These are phyloP conservation scores for Tolypocladium nubicola DNA, from an alignment of 2,329 filamentous ascomycete species.

Conservation along the genomic window DNA sequence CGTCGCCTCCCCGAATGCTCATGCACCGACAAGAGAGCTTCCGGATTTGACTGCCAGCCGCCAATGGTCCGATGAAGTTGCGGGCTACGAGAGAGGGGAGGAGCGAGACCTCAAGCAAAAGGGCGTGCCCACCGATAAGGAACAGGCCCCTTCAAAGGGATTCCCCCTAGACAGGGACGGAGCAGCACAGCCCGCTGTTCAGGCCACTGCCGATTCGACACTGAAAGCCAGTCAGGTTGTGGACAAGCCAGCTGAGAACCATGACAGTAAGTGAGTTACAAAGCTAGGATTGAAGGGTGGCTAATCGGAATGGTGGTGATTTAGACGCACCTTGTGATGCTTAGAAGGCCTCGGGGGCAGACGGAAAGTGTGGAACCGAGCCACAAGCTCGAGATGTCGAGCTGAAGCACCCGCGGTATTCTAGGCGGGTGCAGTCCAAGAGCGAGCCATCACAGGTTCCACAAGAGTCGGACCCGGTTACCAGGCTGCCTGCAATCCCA, in stretches of 20 bases:
- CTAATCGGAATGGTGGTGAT: slow-evolving; percentile 3
- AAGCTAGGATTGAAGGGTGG: not conserved
- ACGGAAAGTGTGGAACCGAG: slow-evolving; percentile 4
- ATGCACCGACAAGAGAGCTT: not conserved
- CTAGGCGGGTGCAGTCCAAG: slow-evolving; percentile 34
- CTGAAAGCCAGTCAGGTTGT: not conserved
- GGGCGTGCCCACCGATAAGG: not conserved
- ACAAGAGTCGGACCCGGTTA: slow-evolving; percentile 9
- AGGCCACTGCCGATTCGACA: not conserved
- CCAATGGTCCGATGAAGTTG: slow-evolving; percentile 20
- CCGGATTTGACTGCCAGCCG: not conserved
- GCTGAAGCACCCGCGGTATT: slow-evolving; percentile 26
- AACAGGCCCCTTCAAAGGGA: not conserved
- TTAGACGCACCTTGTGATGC: slow-evolving; percentile 9
- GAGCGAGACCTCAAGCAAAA: not conserved
- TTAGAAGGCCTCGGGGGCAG: slow-evolving; percentile 11
- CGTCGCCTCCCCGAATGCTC: not conserved
- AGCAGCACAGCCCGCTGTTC: too few species aligned
- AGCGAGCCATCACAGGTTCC: slow-evolving; percentile 29
- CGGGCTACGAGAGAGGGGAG: slow-evolving; percentile 4
- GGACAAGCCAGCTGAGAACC: not conserved
- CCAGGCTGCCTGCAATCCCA: not conserved
- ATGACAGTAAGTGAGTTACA: slow-evolving; percentile 6
- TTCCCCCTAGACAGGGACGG: not conserved
- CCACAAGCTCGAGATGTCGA: slow-evolving; percentile 6